Evolutionary conservation across 495 filamentous ascomycete genomes (phyloP).

Genomic region (Halenospora varia): DNA sequence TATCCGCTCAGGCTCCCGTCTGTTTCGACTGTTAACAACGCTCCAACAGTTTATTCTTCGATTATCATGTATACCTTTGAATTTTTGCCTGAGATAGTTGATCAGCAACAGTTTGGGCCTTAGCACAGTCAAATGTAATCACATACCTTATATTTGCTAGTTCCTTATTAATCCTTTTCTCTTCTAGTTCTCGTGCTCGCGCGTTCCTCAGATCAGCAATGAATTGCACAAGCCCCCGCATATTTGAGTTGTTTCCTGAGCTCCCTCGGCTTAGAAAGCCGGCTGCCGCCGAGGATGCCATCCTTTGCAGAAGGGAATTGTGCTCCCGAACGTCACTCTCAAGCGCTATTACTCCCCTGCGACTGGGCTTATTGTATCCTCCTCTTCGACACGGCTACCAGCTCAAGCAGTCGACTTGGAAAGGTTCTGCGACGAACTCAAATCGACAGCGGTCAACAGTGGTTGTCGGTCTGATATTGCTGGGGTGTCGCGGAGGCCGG

Average conservation of each 20-base stretch:
- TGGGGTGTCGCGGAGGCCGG: no score
- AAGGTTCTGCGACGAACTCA: no score
- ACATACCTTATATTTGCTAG: slow-evolving; percentile 88
- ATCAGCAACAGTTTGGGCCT: neutral
- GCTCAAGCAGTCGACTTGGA: no score
- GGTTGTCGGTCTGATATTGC: no score
- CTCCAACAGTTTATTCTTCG: neutral
- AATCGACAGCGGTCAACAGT: no score
- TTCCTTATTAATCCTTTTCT: slow-evolving; percentile 99
- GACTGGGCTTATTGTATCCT: no score
- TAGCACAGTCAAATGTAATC: neutral
- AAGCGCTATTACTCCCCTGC: no score
- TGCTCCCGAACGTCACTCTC: no score
- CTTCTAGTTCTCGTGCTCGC: slow-evolving; percentile 89
- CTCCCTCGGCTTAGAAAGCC: slow-evolving; percentile 59
- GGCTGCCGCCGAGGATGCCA: slow-evolving; percentile 47
- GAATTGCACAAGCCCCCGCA: slow-evolving; percentile 91
- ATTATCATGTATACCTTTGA: slow-evolving; percentile 53
- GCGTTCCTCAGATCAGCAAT: slow-evolving; percentile 97
- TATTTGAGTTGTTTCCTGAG: slow-evolving; percentile 60
- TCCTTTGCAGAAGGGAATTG: neutral
- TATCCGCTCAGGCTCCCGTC: slow-evolving; percentile 90
- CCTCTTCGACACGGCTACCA: no score
- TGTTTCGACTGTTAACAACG: slow-evolving; percentile 29
- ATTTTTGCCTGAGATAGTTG: slow-evolving; percentile 57